phyloP scores from a whole-genome alignment of 495 filamentous ascomycete species.

The Aspergillus cavernicola region DNA sequence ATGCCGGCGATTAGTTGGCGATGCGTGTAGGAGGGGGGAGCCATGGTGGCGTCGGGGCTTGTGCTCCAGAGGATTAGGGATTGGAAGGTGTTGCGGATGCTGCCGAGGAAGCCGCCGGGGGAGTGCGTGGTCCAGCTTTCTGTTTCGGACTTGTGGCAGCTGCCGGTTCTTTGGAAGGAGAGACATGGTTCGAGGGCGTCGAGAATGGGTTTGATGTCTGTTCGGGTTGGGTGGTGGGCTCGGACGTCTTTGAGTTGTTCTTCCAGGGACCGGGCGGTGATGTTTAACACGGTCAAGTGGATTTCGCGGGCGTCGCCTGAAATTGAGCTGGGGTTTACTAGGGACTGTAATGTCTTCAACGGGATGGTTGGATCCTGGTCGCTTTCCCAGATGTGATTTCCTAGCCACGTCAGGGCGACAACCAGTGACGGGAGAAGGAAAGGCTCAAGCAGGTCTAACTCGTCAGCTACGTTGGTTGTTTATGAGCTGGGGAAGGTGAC shows the following conservation, averaged over 20 bases:
- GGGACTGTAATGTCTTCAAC: conserved; percentile 65
- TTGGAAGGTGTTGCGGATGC: conserved; percentile 63
- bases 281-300: conserved; percentile 77
- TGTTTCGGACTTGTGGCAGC: conserved; percentile 66
- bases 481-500: conserved; percentile 15
- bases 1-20: conserved; percentile 64
- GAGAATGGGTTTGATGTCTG: conserved; percentile 69
- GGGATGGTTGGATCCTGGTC: conserved; percentile 60
- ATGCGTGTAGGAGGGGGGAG: conserved; percentile 75
- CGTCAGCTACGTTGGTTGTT: neutral
- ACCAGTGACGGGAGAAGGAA: conserved; percentile 88
- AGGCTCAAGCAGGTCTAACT: conserved; percentile 74
- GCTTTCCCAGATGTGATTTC: conserved; percentile 73
- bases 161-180: conserved; percentile 60
- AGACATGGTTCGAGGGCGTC: conserved; percentile 66
- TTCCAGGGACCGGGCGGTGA: conserved; percentile 74
- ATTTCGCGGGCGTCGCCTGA: conserved; percentile 77
- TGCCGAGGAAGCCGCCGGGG: conserved; percentile 57
- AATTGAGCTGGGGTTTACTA: conserved; percentile 71
- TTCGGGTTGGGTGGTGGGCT: conserved; percentile 60
- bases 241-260: conserved; percentile 70
- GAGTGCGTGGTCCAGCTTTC: conserved; percentile 66
- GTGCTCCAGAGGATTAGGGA: conserved; percentile 70
- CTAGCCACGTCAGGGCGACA: conserved; percentile 74
- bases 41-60: conserved; percentile 57